These are phyloP conservation scores for Pythium coloratum DNA, from an alignment of 352 stramenopile genomes.

Conservation along the genomic window DNA sequence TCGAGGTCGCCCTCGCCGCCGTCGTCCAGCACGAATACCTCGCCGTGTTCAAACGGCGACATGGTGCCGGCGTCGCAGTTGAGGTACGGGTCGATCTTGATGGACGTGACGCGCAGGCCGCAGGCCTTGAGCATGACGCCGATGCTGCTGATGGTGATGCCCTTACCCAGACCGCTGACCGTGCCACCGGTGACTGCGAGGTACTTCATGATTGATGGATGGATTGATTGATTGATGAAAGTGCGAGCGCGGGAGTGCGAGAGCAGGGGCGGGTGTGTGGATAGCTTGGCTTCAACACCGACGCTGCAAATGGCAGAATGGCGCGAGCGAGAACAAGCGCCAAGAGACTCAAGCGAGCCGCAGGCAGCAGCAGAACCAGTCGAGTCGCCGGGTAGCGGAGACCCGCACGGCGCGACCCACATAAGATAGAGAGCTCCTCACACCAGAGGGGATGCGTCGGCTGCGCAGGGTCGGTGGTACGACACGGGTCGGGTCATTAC, in stretches of 20 bases:
- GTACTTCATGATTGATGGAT: slow-evolving; percentile 92
- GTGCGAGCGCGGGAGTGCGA: slow-evolving; percentile 1
- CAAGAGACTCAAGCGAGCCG: not conserved
- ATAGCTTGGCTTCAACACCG: slow-evolving; percentile 23
- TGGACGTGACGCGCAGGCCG: slow-evolving; percentile 93
- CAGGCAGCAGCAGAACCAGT: not conserved
- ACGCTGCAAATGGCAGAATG: slow-evolving; percentile 25
- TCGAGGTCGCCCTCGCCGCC: slow-evolving; percentile 97
- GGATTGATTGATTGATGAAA: not conserved
- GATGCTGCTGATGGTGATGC: slow-evolving; percentile 98
- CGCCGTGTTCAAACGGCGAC: slow-evolving; percentile 96
- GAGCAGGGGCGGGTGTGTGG: slow-evolving; percentile 9
- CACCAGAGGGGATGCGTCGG: not conserved
- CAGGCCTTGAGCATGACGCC: slow-evolving; percentile 96
- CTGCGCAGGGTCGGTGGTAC: slow-evolving; percentile 22
- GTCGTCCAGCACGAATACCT: slow-evolving; percentile 98
- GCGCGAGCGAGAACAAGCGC: not conserved
- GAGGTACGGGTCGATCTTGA: slow-evolving; percentile 99
- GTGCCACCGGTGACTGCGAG: slow-evolving; percentile 98
- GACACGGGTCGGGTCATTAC: not conserved
- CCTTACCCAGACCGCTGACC: slow-evolving; percentile 98
- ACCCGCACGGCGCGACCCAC: not conserved
- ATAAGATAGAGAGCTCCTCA: slow-evolving; percentile 7
- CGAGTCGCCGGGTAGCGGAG: no score
- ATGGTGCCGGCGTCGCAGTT: slow-evolving; percentile 99